Percentiles rank a stretch among this genome's conserved stretches.
These are phyloP conservation scores for Tilletia caries DNA, from an alignment of 1,284 basidiomycete genomes.

Conservation along the genomic window DNA sequence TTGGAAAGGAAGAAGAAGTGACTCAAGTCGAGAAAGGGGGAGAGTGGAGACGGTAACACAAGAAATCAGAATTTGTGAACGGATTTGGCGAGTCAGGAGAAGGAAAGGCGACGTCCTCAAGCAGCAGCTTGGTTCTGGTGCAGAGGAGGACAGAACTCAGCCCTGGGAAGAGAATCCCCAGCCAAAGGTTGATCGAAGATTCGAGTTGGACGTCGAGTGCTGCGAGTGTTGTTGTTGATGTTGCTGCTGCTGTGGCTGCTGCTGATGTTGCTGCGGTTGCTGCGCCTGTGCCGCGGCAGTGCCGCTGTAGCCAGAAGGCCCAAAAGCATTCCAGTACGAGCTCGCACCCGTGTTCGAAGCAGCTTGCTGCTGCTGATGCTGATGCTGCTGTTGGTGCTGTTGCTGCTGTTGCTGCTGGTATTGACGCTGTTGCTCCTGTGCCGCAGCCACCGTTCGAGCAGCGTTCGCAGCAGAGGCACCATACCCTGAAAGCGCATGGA, in stretches of 20 bases:
- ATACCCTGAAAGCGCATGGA: too few relatives aligned
- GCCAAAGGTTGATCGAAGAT: not conserved
- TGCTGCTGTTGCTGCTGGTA: not conserved
- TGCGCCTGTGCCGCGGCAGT: not conserved
- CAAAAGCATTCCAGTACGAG: not conserved
- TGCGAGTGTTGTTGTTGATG: not conserved
- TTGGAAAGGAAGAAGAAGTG: too few relatives aligned
- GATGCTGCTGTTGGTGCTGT: not conserved
- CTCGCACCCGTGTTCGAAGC: not conserved
- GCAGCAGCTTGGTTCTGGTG: too few relatives aligned
- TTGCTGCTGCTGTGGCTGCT: not conserved
- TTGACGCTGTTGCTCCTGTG: not conserved
- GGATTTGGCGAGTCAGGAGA: too few relatives aligned
- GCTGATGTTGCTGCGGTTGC: not conserved
- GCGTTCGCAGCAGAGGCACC: not conserved
- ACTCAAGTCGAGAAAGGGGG: too few relatives aligned
- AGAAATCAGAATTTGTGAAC: too few relatives aligned
- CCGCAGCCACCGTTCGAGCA: not conserved
- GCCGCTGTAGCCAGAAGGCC: not conserved
- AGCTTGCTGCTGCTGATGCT: not conserved
- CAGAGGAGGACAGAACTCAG: not conserved
- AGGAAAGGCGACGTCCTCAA: too few relatives aligned
- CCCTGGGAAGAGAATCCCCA: constrained; percentile 1
- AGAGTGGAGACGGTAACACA: too few relatives aligned
- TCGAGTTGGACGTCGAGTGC: not conserved